These are phyloP conservation scores for Boechera divaricarpa DNA, from an alignment of 345 rosid genomes.

Conservation along the genomic window DNA sequence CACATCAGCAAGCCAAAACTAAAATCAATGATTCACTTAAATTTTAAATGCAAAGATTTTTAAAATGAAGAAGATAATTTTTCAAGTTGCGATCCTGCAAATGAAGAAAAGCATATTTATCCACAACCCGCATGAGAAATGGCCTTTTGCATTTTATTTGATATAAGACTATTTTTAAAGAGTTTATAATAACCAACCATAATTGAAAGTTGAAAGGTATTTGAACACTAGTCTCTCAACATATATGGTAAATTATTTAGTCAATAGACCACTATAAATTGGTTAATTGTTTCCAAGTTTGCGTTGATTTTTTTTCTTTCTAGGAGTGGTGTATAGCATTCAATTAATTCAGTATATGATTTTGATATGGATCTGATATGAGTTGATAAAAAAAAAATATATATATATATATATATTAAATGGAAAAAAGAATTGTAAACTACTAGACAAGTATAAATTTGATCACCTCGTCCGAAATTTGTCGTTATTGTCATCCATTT, in stretches of 20 bases:
- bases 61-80: background rate
- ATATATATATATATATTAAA: background rate
- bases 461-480: background rate
- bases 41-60: conserved; percentile 20
- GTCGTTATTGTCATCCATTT: background rate
- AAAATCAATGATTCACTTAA: background rate
- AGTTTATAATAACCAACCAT: background rate
- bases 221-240: background rate
- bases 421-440: background rate
- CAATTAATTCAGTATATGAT: background rate
- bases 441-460: background rate
- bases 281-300: background rate
- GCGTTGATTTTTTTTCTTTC: background rate
- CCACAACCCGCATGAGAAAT: conserved; percentile 32
- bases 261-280: background rate
- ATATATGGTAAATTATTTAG: background rate
- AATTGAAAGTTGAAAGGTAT: background rate
- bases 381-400: background rate
- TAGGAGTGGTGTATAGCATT: background rate
- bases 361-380: background rate
- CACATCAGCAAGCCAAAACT: conserved; percentile 25
- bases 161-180: background rate
- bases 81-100: conserved; percentile 1
- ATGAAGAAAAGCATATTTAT: background rate
- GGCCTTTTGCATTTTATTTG: conserved; percentile 22